Evolutionary conservation across 441 rosid species (phyloP).

Genomic region (Croton setiger): DNA sequence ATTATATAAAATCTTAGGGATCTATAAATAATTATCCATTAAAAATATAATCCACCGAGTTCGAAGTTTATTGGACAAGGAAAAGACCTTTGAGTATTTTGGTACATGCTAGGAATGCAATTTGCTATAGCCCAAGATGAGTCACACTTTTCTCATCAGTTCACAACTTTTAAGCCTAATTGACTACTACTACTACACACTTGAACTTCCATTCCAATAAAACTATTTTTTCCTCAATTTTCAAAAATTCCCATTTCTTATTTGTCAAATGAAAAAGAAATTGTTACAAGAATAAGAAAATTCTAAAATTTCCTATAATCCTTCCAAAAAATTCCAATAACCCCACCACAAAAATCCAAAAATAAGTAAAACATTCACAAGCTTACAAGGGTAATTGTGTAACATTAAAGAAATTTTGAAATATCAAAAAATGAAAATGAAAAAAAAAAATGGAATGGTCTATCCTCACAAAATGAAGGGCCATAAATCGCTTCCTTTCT

Average conservation of each 20-base stretch:
- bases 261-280: not conserved
- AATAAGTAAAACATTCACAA: not conserved
- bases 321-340: not conserved
- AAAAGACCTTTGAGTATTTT: no score
- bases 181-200: no score
- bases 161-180: no score
- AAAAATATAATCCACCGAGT: no score
- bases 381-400: not conserved
- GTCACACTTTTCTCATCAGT: no score
- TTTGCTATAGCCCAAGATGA: no score
- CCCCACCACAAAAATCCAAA: not conserved
- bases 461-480: slow-evolving; percentile 15
- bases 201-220: no score
- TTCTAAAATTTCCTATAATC: not conserved
- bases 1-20: no score
- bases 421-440: not conserved
- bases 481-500: not conserved
- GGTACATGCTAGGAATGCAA: no score
- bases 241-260: not conserved
- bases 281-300: not conserved
- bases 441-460: slow-evolving; percentile 1
- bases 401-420: not conserved
- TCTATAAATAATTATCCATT: no score
- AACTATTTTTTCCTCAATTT: no score
- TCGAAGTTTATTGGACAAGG: no score